Conservation (phyloP, 768 basidiomycete genomes). For the Serendipita sp. region DNA sequence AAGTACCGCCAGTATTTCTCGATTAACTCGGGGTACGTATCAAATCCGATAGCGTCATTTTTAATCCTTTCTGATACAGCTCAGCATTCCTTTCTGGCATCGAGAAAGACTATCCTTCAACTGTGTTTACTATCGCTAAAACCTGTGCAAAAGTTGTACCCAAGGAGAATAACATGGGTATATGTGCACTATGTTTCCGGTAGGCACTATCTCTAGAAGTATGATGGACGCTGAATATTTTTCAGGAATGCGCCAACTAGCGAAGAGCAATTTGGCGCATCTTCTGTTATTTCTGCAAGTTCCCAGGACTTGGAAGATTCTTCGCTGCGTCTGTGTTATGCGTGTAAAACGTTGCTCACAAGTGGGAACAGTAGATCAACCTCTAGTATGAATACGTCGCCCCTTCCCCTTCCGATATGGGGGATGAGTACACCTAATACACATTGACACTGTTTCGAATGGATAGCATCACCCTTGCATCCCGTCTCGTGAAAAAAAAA, state of each 20-base stretch:
- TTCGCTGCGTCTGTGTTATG: neutral
- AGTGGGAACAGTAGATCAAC: neutral
- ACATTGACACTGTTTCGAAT: too few species aligned
- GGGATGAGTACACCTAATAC: too few species aligned
- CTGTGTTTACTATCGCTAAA: constrained; percentile 66
- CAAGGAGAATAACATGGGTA: constrained; percentile 19
- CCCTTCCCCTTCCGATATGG: too few species aligned
- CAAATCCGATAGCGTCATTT: neutral
- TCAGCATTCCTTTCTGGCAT: constrained; percentile 66
- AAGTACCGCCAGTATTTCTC: constrained; percentile 35
- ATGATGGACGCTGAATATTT: too few species aligned
- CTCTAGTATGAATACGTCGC: too few species aligned
- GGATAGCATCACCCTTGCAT: too few species aligned
- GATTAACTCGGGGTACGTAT: constrained; percentile 49
- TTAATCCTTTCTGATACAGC: neutral
- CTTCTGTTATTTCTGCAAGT: too few species aligned
- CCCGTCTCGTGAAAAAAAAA: neutral
- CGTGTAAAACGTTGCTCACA: neutral
- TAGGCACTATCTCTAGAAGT: neutral
- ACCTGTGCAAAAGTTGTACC: constrained; percentile 67
- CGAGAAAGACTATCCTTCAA: constrained; percentile 72
- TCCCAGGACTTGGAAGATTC: neutral
- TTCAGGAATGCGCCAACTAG: too few species aligned
- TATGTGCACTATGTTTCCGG: neutral
- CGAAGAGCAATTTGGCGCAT: too few species aligned